Base-by-base conservation (phyloP, 495 filamentous ascomycete genomes). In the Penicillium cinerascens region DNA sequence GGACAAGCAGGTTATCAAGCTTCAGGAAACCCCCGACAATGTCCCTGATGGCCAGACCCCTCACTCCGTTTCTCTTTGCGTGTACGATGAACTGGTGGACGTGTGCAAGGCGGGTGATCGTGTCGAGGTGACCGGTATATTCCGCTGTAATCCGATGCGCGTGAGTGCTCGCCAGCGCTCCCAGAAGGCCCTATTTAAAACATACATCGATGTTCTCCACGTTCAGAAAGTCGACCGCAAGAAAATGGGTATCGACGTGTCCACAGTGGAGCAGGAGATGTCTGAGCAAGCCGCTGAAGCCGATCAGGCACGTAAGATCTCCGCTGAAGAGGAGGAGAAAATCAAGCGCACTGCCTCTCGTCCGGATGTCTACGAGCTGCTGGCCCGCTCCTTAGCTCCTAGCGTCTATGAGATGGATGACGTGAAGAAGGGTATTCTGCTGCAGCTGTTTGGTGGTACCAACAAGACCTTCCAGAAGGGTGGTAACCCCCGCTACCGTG, bases 381-480 rank as follows among this genome's bases (percentile, higher is more conserved):
- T 99, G 4, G 81, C 95, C 17, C 85, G 93, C 13, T 97, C 93
- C 0, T 73, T 99, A 20, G 95, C 95, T 2, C 93, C 93, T 17
- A 96, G 90, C 52, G 82, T 99, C 58, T 97, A 95, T 73, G 93
- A 99, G 67, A 90, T 93, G 88, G 95, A 97, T 52, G 93, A 99
- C 65, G 89, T 97, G 33, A 97, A 97, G 80, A 98, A 98, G 68
- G 93, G 93, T 23, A 95, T 98, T 49, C 76, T 98, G 10, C 83
- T 98, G 3, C 93, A 98, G 61, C 78, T 98, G 42, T 98, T 98
- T 64, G 95, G 93, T 15, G 93, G 93, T 22, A 97, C 93, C n/a
- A 98, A 98, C 74, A 98, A 98, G 70, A 85, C 87, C 0, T 98
- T 98, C 67, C 86, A 97, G 59, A 96, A 96, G 69, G 93, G 93